Conservation (phyloP, 164 flowering plant species). For the Piper betle region DNA sequence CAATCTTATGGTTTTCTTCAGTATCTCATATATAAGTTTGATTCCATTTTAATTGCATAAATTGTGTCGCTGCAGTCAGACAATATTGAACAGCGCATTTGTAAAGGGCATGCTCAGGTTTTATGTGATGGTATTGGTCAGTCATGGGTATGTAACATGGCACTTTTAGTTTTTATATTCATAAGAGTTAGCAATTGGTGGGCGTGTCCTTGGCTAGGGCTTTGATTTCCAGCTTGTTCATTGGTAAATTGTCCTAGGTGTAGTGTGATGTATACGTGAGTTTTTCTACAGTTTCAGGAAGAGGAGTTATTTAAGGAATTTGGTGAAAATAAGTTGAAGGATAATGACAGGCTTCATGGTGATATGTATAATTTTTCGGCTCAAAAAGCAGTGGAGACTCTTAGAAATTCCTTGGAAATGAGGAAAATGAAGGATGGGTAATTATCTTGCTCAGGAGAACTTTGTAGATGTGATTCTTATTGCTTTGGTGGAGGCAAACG, state of each 20-base stretch:
- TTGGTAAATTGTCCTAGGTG: no score
- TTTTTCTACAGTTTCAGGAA: constrained; percentile 34
- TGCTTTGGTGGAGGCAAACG: neutral
- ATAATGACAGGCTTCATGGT: constrained; percentile 22
- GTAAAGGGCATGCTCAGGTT: constrained; percentile 49
- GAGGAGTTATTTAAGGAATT: constrained; percentile 44
- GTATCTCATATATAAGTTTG: neutral
- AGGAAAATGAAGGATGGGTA: constrained; percentile 45
- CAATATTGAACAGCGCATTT: constrained; percentile 39
- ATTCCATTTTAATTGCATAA: constrained; percentile 1
- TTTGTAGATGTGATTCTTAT: no score
- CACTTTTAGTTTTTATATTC: neutral
- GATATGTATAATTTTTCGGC: constrained; percentile 22
- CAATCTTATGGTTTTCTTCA: neutral
- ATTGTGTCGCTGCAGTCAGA: constrained; percentile 38
- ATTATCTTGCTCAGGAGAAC: neutral
- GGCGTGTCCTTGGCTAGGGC: no score
- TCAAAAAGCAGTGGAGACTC: constrained; percentile 39
- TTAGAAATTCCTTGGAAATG: constrained; percentile 32
- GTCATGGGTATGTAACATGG: constrained; percentile 54
- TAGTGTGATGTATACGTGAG: neutral
- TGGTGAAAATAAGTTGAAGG: constrained; percentile 22
- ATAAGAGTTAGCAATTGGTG: neutral
- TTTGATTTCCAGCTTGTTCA: no score
- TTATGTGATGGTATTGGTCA: constrained; percentile 52